Base-by-base conservation (phyloP, 176 grass and related monocot species). In the Aegilops sharonensis region DNA sequence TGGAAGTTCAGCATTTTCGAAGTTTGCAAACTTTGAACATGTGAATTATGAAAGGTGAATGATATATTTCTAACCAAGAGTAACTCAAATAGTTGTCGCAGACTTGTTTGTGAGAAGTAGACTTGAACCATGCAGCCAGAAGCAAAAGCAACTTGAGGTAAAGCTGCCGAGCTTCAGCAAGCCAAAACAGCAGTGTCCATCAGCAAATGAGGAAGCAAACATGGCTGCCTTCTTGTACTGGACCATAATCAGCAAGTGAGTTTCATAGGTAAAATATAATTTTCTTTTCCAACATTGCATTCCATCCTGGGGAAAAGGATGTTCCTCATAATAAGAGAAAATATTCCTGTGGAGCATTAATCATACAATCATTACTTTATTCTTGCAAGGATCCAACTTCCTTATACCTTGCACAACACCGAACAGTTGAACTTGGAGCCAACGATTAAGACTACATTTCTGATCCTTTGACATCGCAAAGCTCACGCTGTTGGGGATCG, bases 311-410 rank as follows among this genome's bases (percentile, higher is more conserved):
- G 8, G 11, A 1, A 39, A 56, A 31, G 47, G 18, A 59, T 68
- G 45, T 31, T 24, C 34, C 61, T 17, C 11, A n/a, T 39, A n/a
- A 48, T 70, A 80, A 47, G 25, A 76, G 39, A 23, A 17, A 77
- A 86, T 43, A 21, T 80, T 42, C 40, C 3, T 73, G 59, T 42
- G 2, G 34, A 68, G 78, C 27, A 79, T 67, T 45, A 13, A 24
- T 18, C 42, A 74, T 67, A 14, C 24, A 72, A 57, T 67, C 13
- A 30, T 54, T 62, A 56, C 11, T 72, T 34, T 63, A 74, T 21
- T 87, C 25, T 66, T 78, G 5, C 27, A 39, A 75, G 75, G 35
- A 79, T 72, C 20, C 31, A 82, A 71, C 67, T 48, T 47, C 66
- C 54, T 79, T 59, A 61, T 87, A 34, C 37, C 57, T 76, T 37